Conservation (phyloP, 1,139 yeast species). For the Blastobotrys malaysiensis region DNA sequence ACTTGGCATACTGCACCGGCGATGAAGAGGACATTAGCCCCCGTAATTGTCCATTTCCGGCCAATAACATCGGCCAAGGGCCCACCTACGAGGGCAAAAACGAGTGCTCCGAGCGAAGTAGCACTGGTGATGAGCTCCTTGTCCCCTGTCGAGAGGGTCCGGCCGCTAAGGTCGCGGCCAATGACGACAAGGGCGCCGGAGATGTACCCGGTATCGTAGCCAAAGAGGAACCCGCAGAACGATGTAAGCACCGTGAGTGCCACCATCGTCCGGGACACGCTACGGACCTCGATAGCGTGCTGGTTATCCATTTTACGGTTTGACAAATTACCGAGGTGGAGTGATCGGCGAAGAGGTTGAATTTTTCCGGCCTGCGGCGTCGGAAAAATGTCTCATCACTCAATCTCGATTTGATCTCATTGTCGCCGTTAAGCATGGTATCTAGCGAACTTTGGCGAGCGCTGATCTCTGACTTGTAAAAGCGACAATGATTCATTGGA, state of each 20-base stretch:
- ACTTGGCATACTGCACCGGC: slow-evolving; percentile 82
- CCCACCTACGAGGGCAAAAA: slow-evolving; percentile 77
- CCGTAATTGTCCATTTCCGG: slow-evolving; percentile 72
- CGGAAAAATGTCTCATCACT: neutral
- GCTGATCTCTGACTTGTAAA: too few species aligned
- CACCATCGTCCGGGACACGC: slow-evolving; percentile 51
- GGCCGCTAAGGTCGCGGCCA: slow-evolving; percentile 56
- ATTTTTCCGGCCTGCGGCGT: neutral
- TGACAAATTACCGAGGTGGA: neutral
- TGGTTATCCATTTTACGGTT: slow-evolving; percentile 1
- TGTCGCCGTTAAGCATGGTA: neutral
- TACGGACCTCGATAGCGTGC: slow-evolving; percentile 25
- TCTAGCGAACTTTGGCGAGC: too few species aligned
- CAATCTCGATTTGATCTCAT: too few species aligned
- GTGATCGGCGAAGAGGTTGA: neutral
- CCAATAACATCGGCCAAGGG: slow-evolving; percentile 74
- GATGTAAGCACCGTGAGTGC: slow-evolving; percentile 74
- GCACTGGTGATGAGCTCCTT: slow-evolving; percentile 93
- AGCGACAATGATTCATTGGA: too few species aligned
- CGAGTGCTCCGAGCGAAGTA: slow-evolving; percentile 84
- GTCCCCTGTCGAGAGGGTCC: slow-evolving; percentile 58
- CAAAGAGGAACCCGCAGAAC: slow-evolving; percentile 92
- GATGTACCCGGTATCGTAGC: slow-evolving; percentile 94
- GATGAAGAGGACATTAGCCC: slow-evolving; percentile 72
- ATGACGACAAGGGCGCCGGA: slow-evolving; percentile 86